Evolutionary conservation across 164 flowering plant genomes (phyloP), one percentile per base, ranked within the genome.

Genomic region (Nelumbo lutea): DNA sequence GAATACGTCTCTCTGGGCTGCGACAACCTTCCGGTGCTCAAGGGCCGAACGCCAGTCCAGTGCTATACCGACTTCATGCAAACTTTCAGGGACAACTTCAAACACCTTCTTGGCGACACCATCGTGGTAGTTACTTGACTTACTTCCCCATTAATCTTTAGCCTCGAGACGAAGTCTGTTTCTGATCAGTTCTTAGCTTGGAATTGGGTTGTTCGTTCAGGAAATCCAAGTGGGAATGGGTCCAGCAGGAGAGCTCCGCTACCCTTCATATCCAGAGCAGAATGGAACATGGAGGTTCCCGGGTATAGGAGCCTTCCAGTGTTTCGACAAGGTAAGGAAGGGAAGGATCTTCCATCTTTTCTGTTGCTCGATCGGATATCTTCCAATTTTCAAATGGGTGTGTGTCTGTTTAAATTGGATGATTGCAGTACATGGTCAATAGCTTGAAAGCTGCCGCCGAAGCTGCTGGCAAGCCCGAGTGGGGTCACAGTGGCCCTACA

Each of bases 141-240:
- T 9, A 9, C 2, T 47, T 9, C 42, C 45, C 9, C 15, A 13
- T 10, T 43, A 14, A 11, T 43, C 10, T 10, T 41, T 41, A 8
- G 4, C n/a, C 63, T 2, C 2, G 14, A 1, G 40, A 9, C 27
- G 27, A 27, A 27, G 27, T 0, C 46, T 62, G 38, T 62, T 1
- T n/a, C 43, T 44, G 0, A 10, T 41, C 62, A 41, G 10, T 11
- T 65, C 51, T 9, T 27, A 15, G 1, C 47, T 63, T 46, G 6
- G 42, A 42, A 46, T 13, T 59, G 62, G 6, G 10, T 47, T 0
- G 38, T 59, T 69, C 6, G 9, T 80, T 1, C 82, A 94, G 98
- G 98, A 94, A 86, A 91, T 94, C 52, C 98, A 94, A 87, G 95
- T 94, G 27, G 98, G 98, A 38, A 94, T 91, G 97, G 98, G 98